Evolutionary conservation across 306 rosid species (phyloP), one percentile per base, ranked within the genome.

Genomic region (Quercus bicolor): DNA sequence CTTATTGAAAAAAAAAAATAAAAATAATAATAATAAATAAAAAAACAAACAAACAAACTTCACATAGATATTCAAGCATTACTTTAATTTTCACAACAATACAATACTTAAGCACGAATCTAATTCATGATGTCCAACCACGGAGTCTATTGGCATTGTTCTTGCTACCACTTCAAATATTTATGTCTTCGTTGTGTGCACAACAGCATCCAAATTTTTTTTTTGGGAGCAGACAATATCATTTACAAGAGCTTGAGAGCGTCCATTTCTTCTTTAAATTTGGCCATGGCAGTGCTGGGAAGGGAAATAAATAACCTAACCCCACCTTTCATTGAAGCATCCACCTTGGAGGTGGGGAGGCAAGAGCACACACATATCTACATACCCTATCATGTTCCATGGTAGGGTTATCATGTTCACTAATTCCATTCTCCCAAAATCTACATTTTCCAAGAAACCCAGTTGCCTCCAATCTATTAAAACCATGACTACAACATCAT

Each of bases 381-480:
- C 84, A 55, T 56, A 80, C 4, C 84, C 90, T 75, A 86, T 75
- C 70, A 84, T 78, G 83, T 86, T 80, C 84, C 85, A 80, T 12
- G 92, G 88, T 10, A 84, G 57, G 9, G 90, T 81, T 4, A 85
- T 57, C 19, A 89, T 57, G 55, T 89, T 89, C 71, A 84, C 80
- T 26, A 79, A 73, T 64, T 18, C 78, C 72, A 83, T 86, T 78
- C 87, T 80, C 23, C 92, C 92, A 76, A 89, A 80, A 64, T 82
- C 86, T 74, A 76, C 84, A 74, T 86, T 88, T 51, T 10, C 52
- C 0, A 84, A 13, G 70, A 86, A 86, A 45, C 83, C 82, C 64
- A 89, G 56, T 40, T 89, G 82, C 75, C 92, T 82, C 89, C 92
- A 89, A 82, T 89, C 90, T 7, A 87, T 86, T 24, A 89, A 73